Evolutionary conservation across 345 rosid species (phyloP), one percentile per base, ranked within the genome.

Genomic region (Firmiana major): DNA sequence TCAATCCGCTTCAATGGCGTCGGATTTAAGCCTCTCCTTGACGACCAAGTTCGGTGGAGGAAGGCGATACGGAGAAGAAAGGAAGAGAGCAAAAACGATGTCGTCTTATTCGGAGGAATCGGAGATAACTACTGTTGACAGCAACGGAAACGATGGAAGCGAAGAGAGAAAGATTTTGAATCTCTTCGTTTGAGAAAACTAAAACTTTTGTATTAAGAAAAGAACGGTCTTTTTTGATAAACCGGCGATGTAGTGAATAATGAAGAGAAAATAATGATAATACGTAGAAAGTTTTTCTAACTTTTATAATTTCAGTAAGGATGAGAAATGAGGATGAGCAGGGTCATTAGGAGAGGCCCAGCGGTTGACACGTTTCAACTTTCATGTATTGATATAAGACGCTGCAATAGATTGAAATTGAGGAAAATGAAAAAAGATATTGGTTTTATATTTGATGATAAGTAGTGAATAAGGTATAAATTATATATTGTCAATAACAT

Each of bases 161-260:
- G 26, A 66, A 24, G 76, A 83, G 74, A 90, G 75, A 53, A 88
- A 87, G 84, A 91, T 90, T 40, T 72, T 92, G 82, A 90, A 92
- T 73, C 88, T 92, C n/a, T 92, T 92, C 73, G 83, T 86, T 71
- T 92, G 79, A 87, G 64, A 16, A 51, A 31, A 45, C 15, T 4
- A 6, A 45, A 42, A 45, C 5, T 6, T 42, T 1, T 0, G 3
- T 21, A 15, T 15, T 6, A 46, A 24, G 12, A 21, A 24, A 22
- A 22, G 11, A 66, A 6, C 12, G 26, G 77, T 58, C 31, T 19
- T 54, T 76, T 58, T 38, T 42, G 24, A 74, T 54, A 22, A 24
- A 64, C 78, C 81, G 83, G 83, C 84, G 68, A 54, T 79, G 82
- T 63, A 75, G 77, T 51, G 68, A 78, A 78, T 69, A 77, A 74